Percentiles rank a stretch among this genome's conserved stretches.
Evolutionary conservation across 202 grass and related monocot species (phyloP).

Genomic region (Zoysia matrella): DNA sequence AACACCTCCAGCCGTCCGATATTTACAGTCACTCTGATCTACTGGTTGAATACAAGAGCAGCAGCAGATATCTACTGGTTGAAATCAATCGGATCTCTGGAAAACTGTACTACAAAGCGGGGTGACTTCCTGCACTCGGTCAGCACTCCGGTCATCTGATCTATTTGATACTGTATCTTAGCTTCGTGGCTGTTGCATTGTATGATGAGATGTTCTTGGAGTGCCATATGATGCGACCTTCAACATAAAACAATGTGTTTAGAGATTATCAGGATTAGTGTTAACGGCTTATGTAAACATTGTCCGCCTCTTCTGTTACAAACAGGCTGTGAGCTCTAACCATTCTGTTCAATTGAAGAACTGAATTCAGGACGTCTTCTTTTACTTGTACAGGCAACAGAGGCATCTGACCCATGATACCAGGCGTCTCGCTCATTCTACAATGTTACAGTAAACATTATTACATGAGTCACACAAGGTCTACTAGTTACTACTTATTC

Average conservation of each 20-base stretch:
- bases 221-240: constrained; percentile 68
- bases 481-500: neutral
- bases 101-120: neutral
- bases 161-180: constrained; percentile 13
- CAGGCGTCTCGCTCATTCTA: constrained; percentile 71
- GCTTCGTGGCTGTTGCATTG: constrained; percentile 72
- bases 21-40: constrained; percentile 57
- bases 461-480: neutral
- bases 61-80: constrained; percentile 9
- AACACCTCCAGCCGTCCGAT: constrained; percentile 37
- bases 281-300: neutral
- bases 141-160: constrained; percentile 6
- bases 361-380: constrained; percentile 61
- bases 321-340: constrained; percentile 48
- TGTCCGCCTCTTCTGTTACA: neutral
- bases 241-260: constrained; percentile 19
- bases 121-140: neutral
- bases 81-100: constrained; percentile 6
- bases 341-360: constrained; percentile 78
- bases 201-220: constrained; percentile 49
- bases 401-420: constrained; percentile 77
- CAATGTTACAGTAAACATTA: neutral
- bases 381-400: constrained; percentile 55
- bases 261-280: neutral
- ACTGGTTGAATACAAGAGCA: constrained; percentile 27